phyloP scores from a whole-genome alignment of 768 basidiomycete species.

The Tylopilus sp. region DNA sequence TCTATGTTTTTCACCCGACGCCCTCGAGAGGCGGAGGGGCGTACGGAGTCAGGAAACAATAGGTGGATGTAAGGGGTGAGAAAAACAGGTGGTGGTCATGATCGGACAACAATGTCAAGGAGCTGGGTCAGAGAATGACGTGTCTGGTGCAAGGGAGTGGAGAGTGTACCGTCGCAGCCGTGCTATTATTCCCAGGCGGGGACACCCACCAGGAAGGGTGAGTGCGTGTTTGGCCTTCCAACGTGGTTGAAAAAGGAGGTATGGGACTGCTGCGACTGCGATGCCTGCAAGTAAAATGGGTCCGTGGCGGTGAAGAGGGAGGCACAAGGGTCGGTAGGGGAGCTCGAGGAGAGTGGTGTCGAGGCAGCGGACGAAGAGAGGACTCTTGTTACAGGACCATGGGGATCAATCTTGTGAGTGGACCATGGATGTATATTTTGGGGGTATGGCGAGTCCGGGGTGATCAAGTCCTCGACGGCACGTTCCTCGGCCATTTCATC shows the following conservation, averaged over 20 bases:
- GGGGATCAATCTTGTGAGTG: conserved; percentile 15
- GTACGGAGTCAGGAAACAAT: conserved; percentile 7
- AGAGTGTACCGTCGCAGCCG: background rate
- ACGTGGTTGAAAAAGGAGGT: conserved; percentile 36
- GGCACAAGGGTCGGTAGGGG: conserved; percentile 22
- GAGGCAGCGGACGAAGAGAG: conserved; percentile 20
- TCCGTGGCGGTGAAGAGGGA: conserved; percentile 43
- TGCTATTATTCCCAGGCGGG: conserved; percentile 24
- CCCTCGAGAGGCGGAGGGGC: background rate
- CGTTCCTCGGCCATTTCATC: conserved; percentile 45
- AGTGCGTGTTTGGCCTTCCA: conserved; percentile 36
- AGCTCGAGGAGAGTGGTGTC: conserved; percentile 10
- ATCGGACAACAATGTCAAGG: conserved; percentile 14
- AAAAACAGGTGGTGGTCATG: conserved; percentile 2
- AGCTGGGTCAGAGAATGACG: conserved; percentile 4
- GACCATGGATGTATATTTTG: conserved; percentile 24
- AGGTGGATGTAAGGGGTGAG: background rate
- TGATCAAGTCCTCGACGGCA: conserved; percentile 45
- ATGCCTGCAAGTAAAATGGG: conserved; percentile 46
- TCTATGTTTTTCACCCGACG: conserved; percentile 10
- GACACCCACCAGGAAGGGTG: conserved; percentile 36
- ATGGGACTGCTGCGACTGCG: conserved; percentile 36
- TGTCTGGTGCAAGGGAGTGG: conserved; percentile 6
- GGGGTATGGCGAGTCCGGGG: conserved; percentile 29
- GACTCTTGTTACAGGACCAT: conserved; percentile 15